Evolutionary conservation across 495 filamentous ascomycete species (phyloP), one percentile per base, ranked within the genome.

Genomic region (Penicillium pancosmium): DNA sequence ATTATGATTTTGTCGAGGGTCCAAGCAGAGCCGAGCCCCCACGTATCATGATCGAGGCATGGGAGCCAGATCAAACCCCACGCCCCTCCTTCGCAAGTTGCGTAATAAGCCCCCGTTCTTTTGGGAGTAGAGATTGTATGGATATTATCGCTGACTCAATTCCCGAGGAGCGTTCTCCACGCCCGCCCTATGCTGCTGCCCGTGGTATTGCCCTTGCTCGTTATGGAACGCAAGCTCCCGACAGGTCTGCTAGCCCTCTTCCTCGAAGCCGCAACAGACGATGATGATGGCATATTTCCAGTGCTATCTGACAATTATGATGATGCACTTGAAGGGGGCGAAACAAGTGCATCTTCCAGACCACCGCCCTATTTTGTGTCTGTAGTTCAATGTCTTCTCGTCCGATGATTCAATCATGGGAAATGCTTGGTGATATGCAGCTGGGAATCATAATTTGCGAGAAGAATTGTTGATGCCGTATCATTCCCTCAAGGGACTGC

Each of bases 1-100:
- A 40, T 40, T 40, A n/a, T n/a, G 36, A 12, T 40, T 40, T 40
- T 13, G 6, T n/a, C 15, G 36, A 40, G 36, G 15, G 15, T n/a
- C 5, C 36, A 40, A 40, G 15, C 15, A 40, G 36, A 40, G 4
- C 15, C n/a, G 41, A 44, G 9, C 16, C n/a, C 16, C 41, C 41
- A 7, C 41, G 41, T 4, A 44, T 44, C n/a, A 18, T 19, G 8
- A n/a, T 44, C 41, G 41, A 18, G 16, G 15, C 41, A 44, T 44
- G 41, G 41, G 41, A 44, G 16, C 41, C 41, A 44, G 41, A 44
- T 44, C 41, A 44, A 44, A 44, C 41, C 16, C 41, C 41, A 19
- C 41, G 41, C 21, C 41, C 41, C 13, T 44, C 41, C 16, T 44
- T 44, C 41, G 41, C 41, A 44, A n/a, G n/a, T 16, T 16, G 15